These are phyloP conservation scores for Hericium coralloides DNA, from an alignment of 768 basidiomycete genomes.

Conservation along the genomic window DNA sequence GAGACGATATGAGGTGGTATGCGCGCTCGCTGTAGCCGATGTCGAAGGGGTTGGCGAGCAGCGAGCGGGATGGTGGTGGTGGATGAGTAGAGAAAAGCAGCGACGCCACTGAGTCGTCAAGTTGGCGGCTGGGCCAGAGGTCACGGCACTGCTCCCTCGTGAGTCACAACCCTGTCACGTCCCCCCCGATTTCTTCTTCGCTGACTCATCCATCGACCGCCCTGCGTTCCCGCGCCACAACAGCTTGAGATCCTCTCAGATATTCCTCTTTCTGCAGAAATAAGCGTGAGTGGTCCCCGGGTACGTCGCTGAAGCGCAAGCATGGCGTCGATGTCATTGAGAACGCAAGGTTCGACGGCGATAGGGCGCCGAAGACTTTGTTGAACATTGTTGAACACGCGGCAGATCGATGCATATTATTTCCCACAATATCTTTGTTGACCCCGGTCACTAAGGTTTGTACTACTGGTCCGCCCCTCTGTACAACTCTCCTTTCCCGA, in stretches of 20 bases:
- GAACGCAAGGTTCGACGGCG: no score
- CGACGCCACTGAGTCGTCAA: background rate
- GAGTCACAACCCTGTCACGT: no score
- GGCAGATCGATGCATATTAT: conserved; percentile 12
- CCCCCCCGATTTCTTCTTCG: no score
- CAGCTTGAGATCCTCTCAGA: no score
- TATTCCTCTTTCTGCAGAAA: no score
- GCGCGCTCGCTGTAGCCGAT: conserved; percentile 1
- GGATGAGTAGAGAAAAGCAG: background rate
- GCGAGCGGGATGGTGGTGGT: conserved; percentile 4
- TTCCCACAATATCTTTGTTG: conserved; percentile 14
- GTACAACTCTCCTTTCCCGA: conserved; percentile 5
- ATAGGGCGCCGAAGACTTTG: background rate
- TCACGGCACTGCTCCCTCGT: background rate
- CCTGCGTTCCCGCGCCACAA: no score
- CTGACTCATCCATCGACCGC: no score
- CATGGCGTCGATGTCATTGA: no score
- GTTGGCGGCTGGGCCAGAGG: background rate
- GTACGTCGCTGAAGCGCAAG: no score
- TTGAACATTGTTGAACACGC: conserved; percentile 8
- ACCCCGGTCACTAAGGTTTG: conserved; percentile 5
- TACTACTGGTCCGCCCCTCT: conserved; percentile 7
- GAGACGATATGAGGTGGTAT: background rate
- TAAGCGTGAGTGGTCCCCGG: no score
- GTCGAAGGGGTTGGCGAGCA: conserved; percentile 3